Base-by-base conservation (phyloP, 345 rosid species). In the Aurinia saxatilis region DNA sequence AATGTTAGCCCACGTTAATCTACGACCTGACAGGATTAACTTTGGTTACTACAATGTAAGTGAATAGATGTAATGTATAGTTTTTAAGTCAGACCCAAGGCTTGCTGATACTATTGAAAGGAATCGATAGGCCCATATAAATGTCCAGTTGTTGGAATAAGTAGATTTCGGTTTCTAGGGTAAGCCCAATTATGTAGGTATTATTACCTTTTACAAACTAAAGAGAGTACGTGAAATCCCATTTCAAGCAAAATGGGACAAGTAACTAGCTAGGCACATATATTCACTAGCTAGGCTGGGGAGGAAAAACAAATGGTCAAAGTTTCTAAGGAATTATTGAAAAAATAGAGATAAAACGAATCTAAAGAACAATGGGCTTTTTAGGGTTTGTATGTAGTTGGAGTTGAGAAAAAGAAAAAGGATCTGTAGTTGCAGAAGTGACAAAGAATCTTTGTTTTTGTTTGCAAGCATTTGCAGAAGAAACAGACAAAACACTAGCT, bases 391-490 rank as follows among this genome's bases (percentile, higher is more conserved):
- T 63, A 30, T 50, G 38, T 63, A 33, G 49, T n/a, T n/a, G n/a
- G n/a, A 39, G 11, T 31, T 61, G 58, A 50, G 2, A 13, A 38
- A 34, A 35, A 13, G 23, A 42, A 15, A 13, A 35, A 45, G 13
- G 19, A 18, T 33, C 5, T 2, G 46, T 15, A 25, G 56, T 66
- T 47, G 57, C 27, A 19, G 50, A 49, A 49, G 39, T 48, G 50
- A 49, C 50, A 66, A 57, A 39, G 52, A 59, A 40, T 67, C 52
- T 50, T 58, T 50, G 52, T 40, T 67, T 37, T 39, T 58, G 60
- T 50, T 60, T 39, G 50, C 31, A 56, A 67, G 51, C 52, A 58
- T 58, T 58, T 33, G 59, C 45, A 7, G 38, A 58, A 58, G 65
- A 50, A 67, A 67, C 46, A 21, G 53, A 59, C 60, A 50, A 66